Base-by-base conservation (phyloP, 2,329 filamentous ascomycete genomes). In the Aspergillus ruber region DNA sequence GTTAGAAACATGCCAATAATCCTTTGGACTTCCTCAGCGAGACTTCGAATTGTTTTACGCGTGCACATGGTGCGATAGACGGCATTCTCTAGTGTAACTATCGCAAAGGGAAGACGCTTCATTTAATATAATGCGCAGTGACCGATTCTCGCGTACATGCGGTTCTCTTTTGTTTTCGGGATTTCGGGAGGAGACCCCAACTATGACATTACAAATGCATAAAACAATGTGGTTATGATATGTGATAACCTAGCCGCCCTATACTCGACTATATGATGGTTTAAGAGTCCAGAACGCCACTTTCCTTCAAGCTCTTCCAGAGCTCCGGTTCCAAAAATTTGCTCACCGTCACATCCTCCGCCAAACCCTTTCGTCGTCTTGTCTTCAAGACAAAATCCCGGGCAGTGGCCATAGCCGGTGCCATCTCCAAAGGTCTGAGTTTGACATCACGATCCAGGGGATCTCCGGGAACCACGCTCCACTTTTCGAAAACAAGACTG, bases 301-400 rank as follows among this genome's bases (percentile, higher is more conserved):
- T 93, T 70, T 95, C 90, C 72, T 89, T 87, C 62, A 97, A 72
- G 56, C 83, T 88, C 67, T 85, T 83, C 73, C 94, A 95, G 52
- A 97, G 82, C 67, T 97, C 93, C 1, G 90, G 88, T 74, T 98
- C 93, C 55, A 98, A 74, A 72, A 97, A 98, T 65, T 95, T 96
- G 67, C 89, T 90, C 47, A 97, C 90, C 25, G 86, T 91, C 36
- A 97, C 89, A 67, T 97, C 93, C 74, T 97, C 93, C 53, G 88
- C 91, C 52, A 98, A 70, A 1, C 93, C 93, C 78, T 98, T 98
- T 57, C 93, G 81, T 62, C 90, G 77, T 57, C 93, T 80, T 8
- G 93, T 98, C 80, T 98, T 98, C 53, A 97, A 79, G 46, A 97
- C 90, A 69, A 98, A 97, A 68, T 98, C 93, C 52, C 93, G 79